These are phyloP conservation scores for Castanea sativa DNA, from an alignment of 306 rosid genomes.

Conservation along the genomic window DNA sequence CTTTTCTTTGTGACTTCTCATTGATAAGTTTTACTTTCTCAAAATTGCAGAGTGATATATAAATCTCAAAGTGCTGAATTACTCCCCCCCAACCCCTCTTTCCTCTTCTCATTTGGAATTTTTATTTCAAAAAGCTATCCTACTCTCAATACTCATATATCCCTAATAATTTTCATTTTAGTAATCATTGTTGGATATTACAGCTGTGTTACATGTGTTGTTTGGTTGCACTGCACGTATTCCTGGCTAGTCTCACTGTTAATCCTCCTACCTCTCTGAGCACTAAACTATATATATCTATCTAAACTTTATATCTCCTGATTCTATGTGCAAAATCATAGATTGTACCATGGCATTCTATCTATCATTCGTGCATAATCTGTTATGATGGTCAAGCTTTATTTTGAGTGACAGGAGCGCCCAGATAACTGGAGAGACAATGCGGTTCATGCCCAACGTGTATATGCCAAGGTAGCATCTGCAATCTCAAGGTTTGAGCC, in stretches of 20 bases:
- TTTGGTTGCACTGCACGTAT: not conserved
- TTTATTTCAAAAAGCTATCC: not conserved
- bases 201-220: not conserved
- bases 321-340: not conserved
- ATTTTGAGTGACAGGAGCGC: slow-evolving; percentile 64
- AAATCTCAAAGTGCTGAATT: not conserved
- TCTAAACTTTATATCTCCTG: not conserved
- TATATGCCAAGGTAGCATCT: slow-evolving; percentile 60
- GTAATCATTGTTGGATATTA: not conserved
- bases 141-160: not conserved
- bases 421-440: slow-evolving; percentile 81
- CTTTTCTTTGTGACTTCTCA: not conserved
- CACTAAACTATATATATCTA: not conserved
- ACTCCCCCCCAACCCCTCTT: not conserved
- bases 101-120: not conserved
- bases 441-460: slow-evolving; percentile 60
- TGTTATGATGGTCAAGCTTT: slow-evolving; percentile 3
- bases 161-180: not conserved
- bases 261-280: not conserved
- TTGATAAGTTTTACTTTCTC: not conserved
- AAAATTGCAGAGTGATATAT: not conserved
- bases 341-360: not conserved
- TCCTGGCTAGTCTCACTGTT: not conserved
- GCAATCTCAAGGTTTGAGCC: slow-evolving; percentile 78
- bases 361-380: not conserved